Conservation (phyloP, 257 asterid genomes). For the Jacaranda copaia region DNA sequence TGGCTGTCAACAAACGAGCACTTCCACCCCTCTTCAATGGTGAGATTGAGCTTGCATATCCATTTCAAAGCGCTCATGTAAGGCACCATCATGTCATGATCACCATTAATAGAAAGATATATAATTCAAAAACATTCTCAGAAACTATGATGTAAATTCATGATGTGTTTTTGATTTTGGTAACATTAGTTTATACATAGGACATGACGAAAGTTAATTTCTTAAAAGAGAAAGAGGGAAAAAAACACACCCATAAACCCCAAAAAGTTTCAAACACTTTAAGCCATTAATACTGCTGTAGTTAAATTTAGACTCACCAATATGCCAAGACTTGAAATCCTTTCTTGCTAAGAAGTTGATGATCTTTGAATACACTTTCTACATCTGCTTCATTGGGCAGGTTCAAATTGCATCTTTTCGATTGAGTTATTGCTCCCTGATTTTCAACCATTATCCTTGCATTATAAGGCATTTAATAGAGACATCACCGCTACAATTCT, state of each 20-base stretch:
- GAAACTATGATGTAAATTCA: too few species aligned
- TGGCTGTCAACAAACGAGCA: constrained; percentile 50
- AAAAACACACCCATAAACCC: too few species aligned
- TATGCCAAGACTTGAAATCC: constrained; percentile 54
- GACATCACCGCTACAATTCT: not conserved
- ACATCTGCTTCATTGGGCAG: constrained; percentile 5
- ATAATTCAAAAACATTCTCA: not conserved
- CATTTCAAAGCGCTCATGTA: constrained; percentile 48
- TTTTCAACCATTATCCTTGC: not conserved
- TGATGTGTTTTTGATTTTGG: too few species aligned
- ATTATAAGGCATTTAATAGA: not conserved
- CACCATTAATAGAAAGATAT: constrained; percentile 46
- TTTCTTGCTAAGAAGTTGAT: constrained; percentile 35
- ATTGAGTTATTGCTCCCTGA: constrained; percentile 45
- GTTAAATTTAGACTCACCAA: constrained; percentile 43
- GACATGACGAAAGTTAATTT: too few species aligned
- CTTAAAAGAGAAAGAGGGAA: too few species aligned
- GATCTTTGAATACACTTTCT: too few species aligned
- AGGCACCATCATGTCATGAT: constrained; percentile 52
- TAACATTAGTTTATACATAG: too few species aligned
- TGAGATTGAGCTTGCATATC: constrained; percentile 48
- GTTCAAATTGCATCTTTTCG: constrained; percentile 47
- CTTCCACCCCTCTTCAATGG: constrained; percentile 49
- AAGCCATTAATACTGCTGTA: not conserved
- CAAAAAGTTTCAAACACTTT: too few species aligned